Base-by-base conservation (phyloP, 176 grass and related monocot genomes). In the sorghum (Sorghum bicolor) region DNA sequence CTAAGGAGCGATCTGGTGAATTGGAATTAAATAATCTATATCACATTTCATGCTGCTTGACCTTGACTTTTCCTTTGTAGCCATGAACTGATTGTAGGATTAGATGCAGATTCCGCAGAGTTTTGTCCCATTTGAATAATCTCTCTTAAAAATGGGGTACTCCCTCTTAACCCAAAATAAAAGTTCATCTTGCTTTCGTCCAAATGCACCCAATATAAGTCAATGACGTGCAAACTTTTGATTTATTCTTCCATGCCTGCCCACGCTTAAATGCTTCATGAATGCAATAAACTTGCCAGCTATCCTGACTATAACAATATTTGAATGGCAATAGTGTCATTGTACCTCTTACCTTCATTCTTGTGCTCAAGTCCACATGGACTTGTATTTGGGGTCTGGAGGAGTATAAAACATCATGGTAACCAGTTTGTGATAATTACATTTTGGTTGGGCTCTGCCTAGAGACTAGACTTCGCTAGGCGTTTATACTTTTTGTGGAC, bases 111-210 rank as follows among this genome's bases (percentile, higher is more conserved):
- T 22, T n/a, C 14, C 71, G 24, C 19, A 31, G 4, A 20, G 1
- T 30, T 76, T 57, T 76, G 47, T 32, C 1, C 30, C 2, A 77
- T 70, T 62, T 17, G 67, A 41, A 39, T 74, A 86, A 74, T 74
- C 41, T 79, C 52, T 74, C 6, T 22, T 16, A 57, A 80, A 19
- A 70, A 81, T 73, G 53, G 26, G 33, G 70, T 37, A 60, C 57
- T 60, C 9, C 22, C 8, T 10, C 53, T 72, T 72, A 38, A 31
- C 50, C 55, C 3, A n/a, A 61, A 61, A 61, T 26, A 61, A 25
- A 61, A 25, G n/a, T 60, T n/a, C n/a, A 60, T 60, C 8, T 25
- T n/a, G n/a, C 50, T 55, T 60, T 25, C n/a, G 25, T 25, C n/a
- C 53, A 24, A 58, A 24, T 58, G 22, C 53, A 58, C 53, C 22